phyloP scores from a whole-genome alignment of 805 yeast genomes.

The Myxozyma lipomycoides region DNA sequence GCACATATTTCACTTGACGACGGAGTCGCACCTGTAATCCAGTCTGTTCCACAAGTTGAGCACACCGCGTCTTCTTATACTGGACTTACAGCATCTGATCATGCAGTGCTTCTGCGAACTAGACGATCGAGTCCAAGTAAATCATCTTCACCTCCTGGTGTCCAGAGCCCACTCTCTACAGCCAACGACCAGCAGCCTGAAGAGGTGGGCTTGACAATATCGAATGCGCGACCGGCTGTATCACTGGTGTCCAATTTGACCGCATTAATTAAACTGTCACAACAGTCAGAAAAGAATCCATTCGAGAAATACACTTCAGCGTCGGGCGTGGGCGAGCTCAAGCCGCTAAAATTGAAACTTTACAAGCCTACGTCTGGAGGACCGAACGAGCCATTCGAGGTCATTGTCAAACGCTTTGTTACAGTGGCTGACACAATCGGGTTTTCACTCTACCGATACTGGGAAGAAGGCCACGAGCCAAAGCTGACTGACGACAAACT shows the following conservation, averaged over 20 bases:
- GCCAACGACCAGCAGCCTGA: not conserved
- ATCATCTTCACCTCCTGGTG: not conserved
- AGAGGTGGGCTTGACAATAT: not conserved
- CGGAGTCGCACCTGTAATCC: constrained; percentile 1
- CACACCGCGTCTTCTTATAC: not conserved
- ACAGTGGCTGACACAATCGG: constrained; percentile 57
- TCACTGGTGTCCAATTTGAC: constrained; percentile 27
- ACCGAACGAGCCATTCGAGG: constrained; percentile 36
- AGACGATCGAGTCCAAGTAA: not conserved
- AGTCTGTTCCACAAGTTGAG: not conserved
- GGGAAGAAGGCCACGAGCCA: constrained; percentile 33
- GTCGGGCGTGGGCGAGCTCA: constrained; percentile 38
- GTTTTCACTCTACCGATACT: constrained; percentile 42
- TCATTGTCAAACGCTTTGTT: constrained; percentile 39
- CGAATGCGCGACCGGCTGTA: not conserved
- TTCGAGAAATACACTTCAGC: constrained; percentile 38
- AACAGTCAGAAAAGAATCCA: constrained; percentile 35
- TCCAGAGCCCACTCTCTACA: constrained; percentile 5
- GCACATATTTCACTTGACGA: constrained; percentile 22
- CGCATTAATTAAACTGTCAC: constrained; percentile 33
- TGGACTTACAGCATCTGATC: not conserved
- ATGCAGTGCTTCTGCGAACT: not conserved
- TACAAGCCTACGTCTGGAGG: constrained; percentile 36
- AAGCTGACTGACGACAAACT: constrained; percentile 31
- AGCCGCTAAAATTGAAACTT: constrained; percentile 35